Base-by-base conservation (phyloP, 2,329 filamentous ascomycete genomes). In the Claviceps pazoutovae region DNA sequence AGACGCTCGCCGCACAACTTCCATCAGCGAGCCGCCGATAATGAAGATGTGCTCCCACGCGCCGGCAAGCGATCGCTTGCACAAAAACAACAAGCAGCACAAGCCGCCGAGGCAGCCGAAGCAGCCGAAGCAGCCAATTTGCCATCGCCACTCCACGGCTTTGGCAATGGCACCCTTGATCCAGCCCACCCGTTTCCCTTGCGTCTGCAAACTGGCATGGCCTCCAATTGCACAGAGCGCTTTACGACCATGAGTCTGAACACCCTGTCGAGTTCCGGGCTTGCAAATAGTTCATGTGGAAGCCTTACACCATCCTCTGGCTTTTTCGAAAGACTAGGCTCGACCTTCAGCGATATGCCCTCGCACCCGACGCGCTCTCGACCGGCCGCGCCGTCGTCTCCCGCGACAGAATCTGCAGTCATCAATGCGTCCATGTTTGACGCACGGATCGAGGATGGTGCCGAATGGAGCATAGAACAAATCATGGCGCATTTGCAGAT, bases 401-500 rank as follows among this genome's bases (percentile, higher is more conserved):
- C 39, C 7, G 30, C 13, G 23, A 19, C 48, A 34, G 38, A 58
- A 23, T 39, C 47, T 34, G 37, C 51, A 53, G 52, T 53, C 6
- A n/a, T 43, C 50, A 56, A 54, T 14, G 46, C 49, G 13, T 51
- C 54, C 11, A 58, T 56, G 17, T 56, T 59, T 34, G 56, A 56
- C 46, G 51, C 51, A 14, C 60, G 62, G 49, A 61, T 59, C 13
- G 58, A 57, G 19, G 50, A 53, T 11, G 55, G 56, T 17, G 45
- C 51, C 14, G 69, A 70, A 2, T 75, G 72, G 70, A 70, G 70
- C 2, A 59, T 70, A 17, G 64, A 67, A 2, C 68, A 69, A 51
- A 64, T 78, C n/a, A 69, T 70, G 37, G 56, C 61, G 5, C 61
- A 65, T 5, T 64, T 79, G 30, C 63, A 61, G 8, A 54, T 61